A percentile compares a stretch with the other conserved stretches of the same genome.
These are phyloP conservation scores for Phytophthora idaei DNA, from an alignment of 352 stramenopile species.

Conservation along the genomic window DNA sequence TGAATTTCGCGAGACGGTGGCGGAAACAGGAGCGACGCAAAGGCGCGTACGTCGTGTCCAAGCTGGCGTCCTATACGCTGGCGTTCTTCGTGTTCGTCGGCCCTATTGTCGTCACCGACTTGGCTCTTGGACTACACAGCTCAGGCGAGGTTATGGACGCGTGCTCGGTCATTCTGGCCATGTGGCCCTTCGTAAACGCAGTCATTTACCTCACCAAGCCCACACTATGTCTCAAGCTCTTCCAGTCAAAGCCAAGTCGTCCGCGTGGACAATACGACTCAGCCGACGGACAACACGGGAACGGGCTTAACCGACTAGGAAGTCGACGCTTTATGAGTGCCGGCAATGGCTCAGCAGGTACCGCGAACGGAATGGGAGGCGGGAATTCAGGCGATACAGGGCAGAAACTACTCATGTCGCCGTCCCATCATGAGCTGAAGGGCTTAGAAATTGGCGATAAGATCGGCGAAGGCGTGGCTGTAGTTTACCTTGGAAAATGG, in stretches of 20 bases:
- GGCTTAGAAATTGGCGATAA: conserved; percentile 84
- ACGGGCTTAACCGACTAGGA: conserved; percentile 25
- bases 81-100: conserved; percentile 78
- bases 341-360: conserved; percentile 32
- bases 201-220: conserved; percentile 78
- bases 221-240: conserved; percentile 60
- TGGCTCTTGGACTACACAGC: conserved; percentile 53
- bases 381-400: conserved; percentile 29
- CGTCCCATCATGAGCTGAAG: conserved; percentile 75
- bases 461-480: conserved; percentile 83
- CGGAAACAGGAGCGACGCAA: conserved; percentile 46
- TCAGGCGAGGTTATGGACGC: conserved; percentile 43
- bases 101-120: conserved; percentile 71
- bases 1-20: conserved; percentile 62
- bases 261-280: conserved; percentile 34
- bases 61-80: conserved; percentile 79
- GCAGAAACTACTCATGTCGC: conserved; percentile 57
- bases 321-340: conserved; percentile 37
- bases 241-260: conserved; percentile 41
- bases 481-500: conserved; percentile 97
- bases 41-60: conserved; percentile 74
- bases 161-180: conserved; percentile 58
- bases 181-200: conserved; percentile 84
- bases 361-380: conserved; percentile 23
- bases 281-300: conserved; percentile 29